Conservation (phyloP, 805 yeast genomes). For the Pichia ethanolica region DNA sequence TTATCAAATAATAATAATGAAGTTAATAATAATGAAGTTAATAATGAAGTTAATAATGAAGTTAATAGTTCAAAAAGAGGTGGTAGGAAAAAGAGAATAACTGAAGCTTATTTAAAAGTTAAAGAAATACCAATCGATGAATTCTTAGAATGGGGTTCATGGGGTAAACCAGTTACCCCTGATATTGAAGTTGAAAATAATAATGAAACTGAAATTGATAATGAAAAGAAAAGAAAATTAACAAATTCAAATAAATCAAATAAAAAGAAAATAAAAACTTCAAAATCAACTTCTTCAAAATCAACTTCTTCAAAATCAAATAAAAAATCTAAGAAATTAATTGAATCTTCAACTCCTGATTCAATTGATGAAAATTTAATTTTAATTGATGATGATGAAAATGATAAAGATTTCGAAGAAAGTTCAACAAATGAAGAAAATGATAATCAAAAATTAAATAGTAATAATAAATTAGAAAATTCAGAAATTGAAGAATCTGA, state of each 20-base stretch:
- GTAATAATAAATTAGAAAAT: conserved; percentile 6
- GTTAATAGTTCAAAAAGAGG: conserved; percentile 1
- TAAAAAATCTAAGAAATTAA: conserved; percentile 4
- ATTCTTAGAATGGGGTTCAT: conserved; percentile 34
- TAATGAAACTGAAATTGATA: conserved; percentile 2
- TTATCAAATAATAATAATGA: conserved; percentile 18
- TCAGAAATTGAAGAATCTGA: background rate
- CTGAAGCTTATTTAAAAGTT: conserved; percentile 26
- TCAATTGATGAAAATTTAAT: conserved; percentile 7
- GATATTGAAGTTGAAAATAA: conserved; percentile 9
- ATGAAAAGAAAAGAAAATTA: conserved; percentile 16
- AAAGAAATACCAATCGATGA: conserved; percentile 43
- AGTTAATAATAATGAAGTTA: background rate
- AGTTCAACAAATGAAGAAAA: background rate
- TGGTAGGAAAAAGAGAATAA: conserved; percentile 19
- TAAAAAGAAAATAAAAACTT: too few species aligned
- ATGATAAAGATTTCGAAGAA: conserved; percentile 9
- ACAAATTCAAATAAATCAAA: conserved; percentile 3
- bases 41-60: background rate
- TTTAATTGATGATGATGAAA: conserved; percentile 1
- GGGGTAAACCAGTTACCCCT: conserved; percentile 31
- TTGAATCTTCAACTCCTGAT: background rate
- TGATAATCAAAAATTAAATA: conserved; percentile 3
- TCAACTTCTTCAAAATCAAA: background rate
- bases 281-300: too few species aligned